phyloP scores from a whole-genome alignment of 805 yeast genomes.

The Starmera caribaea region DNA sequence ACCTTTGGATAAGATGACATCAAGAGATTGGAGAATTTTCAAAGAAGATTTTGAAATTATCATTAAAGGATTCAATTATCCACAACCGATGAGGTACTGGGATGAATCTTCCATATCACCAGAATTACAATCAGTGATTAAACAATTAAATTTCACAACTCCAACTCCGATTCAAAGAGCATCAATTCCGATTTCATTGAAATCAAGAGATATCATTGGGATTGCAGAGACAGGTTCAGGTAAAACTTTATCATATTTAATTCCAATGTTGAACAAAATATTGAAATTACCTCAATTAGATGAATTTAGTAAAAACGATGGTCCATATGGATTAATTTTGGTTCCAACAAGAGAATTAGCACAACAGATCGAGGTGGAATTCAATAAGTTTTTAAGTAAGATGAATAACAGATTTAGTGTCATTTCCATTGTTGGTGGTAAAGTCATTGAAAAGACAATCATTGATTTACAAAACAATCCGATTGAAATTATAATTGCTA shows the following conservation, averaged over 20 bases:
- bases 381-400: constrained; percentile 36
- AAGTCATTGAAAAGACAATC: constrained; percentile 66
- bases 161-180: constrained; percentile 94
- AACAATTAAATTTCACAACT: constrained; percentile 36
- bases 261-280: constrained; percentile 60
- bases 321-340: constrained; percentile 65
- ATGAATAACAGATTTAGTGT: constrained; percentile 32
- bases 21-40: constrained; percentile 85
- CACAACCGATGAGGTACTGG: constrained; percentile 70
- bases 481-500: constrained; percentile 78
- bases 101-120: constrained; percentile 45
- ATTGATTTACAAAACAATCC: constrained; percentile 44
- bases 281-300: constrained; percentile 36
- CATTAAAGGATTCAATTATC: constrained; percentile 32
- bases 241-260: constrained; percentile 73
- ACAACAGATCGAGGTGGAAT: constrained; percentile 68
- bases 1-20: constrained; percentile 51
- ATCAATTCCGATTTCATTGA: constrained; percentile 62
- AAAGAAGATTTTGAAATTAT: constrained; percentile 67
- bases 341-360: constrained; percentile 96
- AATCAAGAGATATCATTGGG: constrained; percentile 63
- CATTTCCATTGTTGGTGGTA: constrained; percentile 83
- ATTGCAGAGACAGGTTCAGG: constrained; percentile 98
- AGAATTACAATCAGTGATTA: constrained; percentile 27
- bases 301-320: constrained; percentile 40